A percentile compares a stretch with the other conserved stretches of the same genome.
phyloP scores from a whole-genome alignment of 148 eudicot genomes.

The Chenopodium quinoa region DNA sequence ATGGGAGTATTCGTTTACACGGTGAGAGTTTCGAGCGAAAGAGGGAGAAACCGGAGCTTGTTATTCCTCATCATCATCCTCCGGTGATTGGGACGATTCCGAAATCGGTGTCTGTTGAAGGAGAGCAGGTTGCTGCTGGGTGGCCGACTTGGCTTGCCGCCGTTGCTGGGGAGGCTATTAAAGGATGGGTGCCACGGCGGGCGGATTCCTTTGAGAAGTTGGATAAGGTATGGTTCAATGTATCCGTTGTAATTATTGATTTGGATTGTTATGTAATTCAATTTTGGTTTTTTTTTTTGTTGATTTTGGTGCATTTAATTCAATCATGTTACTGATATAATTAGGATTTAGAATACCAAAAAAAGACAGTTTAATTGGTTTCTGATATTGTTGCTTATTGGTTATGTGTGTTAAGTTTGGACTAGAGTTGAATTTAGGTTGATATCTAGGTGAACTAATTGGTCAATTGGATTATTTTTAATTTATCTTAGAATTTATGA shows the following conservation, averaged over 20 bases:
- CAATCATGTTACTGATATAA: neutral
- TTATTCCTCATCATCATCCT: slow-evolving; percentile 40
- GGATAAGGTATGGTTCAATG: slow-evolving; percentile 54
- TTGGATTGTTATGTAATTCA: neutral
- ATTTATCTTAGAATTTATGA: slow-evolving; percentile 3
- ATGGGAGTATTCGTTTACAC: slow-evolving; percentile 39
- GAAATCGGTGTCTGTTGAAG: slow-evolving; percentile 49
- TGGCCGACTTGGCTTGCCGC: slow-evolving; percentile 87
- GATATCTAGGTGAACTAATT: neutral
- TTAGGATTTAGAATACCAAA: neutral
- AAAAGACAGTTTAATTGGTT: neutral
- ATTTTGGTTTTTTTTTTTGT: neutral
- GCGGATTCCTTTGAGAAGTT: slow-evolving; percentile 86
- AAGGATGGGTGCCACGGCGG: slow-evolving; percentile 80
- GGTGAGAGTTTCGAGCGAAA: slow-evolving; percentile 55
- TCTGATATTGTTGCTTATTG: slow-evolving; percentile 8
- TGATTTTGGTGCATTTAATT: neutral
- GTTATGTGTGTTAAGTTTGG: neutral
- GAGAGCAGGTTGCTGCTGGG: slow-evolving; percentile 85
- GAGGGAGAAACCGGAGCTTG: slow-evolving; percentile 38
- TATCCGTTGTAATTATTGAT: neutral
- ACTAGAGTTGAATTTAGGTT: neutral
- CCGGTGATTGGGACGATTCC: slow-evolving; percentile 49
- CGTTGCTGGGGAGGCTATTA: slow-evolving; percentile 81
- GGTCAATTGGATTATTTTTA: neutral